phyloP scores from a whole-genome alignment of 2,329 filamentous ascomycete species.

The Monilinia aucupariae region DNA sequence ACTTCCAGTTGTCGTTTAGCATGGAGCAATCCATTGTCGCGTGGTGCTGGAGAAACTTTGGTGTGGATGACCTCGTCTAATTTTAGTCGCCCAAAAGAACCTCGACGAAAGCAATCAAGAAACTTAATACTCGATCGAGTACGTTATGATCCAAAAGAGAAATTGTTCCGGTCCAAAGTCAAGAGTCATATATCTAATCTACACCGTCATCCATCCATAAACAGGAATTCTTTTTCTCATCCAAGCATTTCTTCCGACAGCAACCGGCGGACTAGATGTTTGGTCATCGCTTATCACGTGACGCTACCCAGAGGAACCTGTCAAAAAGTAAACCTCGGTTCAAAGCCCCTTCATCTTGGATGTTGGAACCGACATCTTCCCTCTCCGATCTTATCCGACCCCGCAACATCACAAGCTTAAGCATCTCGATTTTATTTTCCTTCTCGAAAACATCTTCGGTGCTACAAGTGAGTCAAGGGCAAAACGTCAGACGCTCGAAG shows the following conservation, averaged over 20 bases:
- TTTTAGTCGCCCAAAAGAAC: neutral
- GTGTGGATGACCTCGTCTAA: neutral
- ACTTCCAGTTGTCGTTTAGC: neutral
- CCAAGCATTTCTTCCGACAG: neutral
- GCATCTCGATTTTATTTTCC: neutral
- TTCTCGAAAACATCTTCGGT: constrained; percentile 1
- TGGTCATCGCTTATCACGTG: neutral
- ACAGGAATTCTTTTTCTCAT: neutral
- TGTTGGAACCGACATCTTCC: constrained; percentile 8
- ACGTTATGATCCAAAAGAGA: too few species aligned
- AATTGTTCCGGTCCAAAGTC: neutral
- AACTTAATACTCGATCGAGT: too few species aligned
- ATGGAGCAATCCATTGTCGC: neutral
- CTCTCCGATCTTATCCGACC: constrained; percentile 9
- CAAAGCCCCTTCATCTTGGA: neutral
- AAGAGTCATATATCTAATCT: neutral
- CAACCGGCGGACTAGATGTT: too few species aligned
- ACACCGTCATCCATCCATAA: neutral
- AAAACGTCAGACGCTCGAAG: constrained; percentile 1
- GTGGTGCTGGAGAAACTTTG: neutral
- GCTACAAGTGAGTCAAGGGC: neutral
- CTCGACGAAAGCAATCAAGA: neutral
- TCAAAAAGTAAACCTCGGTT: neutral
- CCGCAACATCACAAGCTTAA: constrained; percentile 18
- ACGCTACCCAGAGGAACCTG: accelerated